Evolutionary conservation across 2,329 filamentous ascomycete species (phyloP).

Genomic region (Thelonectria blattea): DNA sequence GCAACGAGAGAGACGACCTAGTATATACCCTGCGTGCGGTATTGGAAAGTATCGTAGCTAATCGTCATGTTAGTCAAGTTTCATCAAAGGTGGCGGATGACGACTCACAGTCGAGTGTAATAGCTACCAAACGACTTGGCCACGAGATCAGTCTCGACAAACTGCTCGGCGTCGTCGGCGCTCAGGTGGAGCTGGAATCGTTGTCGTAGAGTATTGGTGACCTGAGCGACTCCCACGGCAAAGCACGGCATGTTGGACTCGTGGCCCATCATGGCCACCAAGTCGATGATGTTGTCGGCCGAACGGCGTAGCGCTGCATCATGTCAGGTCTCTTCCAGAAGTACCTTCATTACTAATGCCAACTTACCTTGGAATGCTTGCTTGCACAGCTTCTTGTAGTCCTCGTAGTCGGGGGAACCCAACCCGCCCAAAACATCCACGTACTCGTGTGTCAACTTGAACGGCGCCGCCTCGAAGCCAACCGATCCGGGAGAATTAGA

Average conservation of each 20-base stretch:
- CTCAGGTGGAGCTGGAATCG: slow-evolving; percentile 84
- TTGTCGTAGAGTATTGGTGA: slow-evolving; percentile 71
- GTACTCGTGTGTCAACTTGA: slow-evolving; percentile 86
- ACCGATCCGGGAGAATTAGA: slow-evolving; percentile 85
- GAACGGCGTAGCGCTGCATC: slow-evolving; percentile 71
- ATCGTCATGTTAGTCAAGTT: slow-evolving; percentile 13
- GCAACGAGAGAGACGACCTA: slow-evolving; percentile 47
- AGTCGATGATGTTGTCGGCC: slow-evolving; percentile 79
- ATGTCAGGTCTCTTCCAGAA: slow-evolving; percentile 15
- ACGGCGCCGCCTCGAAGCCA: slow-evolving; percentile 85
- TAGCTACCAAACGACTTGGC: slow-evolving; percentile 85
- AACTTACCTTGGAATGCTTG: slow-evolving; percentile 78
- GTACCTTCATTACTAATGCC: too few relatives aligned
- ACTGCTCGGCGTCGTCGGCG: slow-evolving; percentile 79
- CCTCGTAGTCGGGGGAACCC: slow-evolving; percentile 71
- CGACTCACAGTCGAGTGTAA: slow-evolving; percentile 78
- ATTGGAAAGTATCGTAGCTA: slow-evolving; percentile 86
- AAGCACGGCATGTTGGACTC: slow-evolving; percentile 88
- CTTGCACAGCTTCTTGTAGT: slow-evolving; percentile 82
- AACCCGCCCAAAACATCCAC: slow-evolving; percentile 81
- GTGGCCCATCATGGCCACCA: slow-evolving; percentile 84
- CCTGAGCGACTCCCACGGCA: slow-evolving; percentile 73
- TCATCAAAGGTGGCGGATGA: neutral
- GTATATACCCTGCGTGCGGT: slow-evolving; percentile 87
- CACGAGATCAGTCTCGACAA: slow-evolving; percentile 80